Evolutionary conservation across 164 flowering plant species (phyloP), one percentile per base, ranked within the genome.

Genomic region (Tetrastigma voinierianum): DNA sequence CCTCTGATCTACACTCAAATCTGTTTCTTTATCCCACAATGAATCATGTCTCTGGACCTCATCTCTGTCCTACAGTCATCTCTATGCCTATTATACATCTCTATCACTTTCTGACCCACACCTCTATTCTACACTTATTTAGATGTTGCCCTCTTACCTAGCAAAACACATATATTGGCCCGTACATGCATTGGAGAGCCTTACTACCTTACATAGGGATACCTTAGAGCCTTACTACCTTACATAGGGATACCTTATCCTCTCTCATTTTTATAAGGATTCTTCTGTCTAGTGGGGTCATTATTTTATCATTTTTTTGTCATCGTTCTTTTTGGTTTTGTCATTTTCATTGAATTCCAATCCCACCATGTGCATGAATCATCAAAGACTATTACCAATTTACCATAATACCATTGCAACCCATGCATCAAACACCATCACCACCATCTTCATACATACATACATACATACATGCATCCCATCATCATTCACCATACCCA

Each of bases 401-500:
- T 44, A 64, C 57, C 65, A 72, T 64, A 32, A 32, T 2, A 0
- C 40, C 54, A 61, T 58, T 59, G 62, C 1, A 47, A 46, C 25
- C 62, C 69, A 70, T 73, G 65, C 77, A 70, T 68, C 72, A 74
- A 60, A 71, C 73, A 75, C 66, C 65, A 52, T 55, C 66, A 59
- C 67, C 69, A 75, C 71, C 80, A 74, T 66, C 71, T 14, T 32
- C 77, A 60, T 73, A 59, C 71, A 76, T 76, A 64, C 66, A 59
- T 71, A 53, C 67, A 74, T 71, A 62, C 46, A 71, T 63, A 71
- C 66, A 55, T 59, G 32, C 59, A 68, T 69, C 66, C 51, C 18
- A 24, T 13, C 69, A 65, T 49, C 68, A 59, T 32, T 32, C 65
- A 61, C 49, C 62, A 67, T 70, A 15, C 43, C 74, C 69, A 40